Evolutionary conservation across 257 asterid genomes (phyloP).

Genomic region (Plantago ovata): DNA sequence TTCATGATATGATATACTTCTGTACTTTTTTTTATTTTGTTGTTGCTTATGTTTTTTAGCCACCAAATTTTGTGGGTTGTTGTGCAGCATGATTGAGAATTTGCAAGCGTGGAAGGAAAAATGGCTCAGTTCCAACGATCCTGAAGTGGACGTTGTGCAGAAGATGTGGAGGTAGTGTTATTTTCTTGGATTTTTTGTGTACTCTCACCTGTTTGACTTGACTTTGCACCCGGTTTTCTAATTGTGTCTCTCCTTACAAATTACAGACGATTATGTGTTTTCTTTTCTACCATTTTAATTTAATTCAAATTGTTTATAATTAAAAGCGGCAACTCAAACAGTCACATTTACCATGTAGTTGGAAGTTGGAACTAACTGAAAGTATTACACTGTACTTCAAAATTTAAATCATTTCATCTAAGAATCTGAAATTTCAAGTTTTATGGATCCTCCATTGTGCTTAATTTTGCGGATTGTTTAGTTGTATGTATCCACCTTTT

Average conservation of each 20-base stretch:
- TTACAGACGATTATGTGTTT: background rate
- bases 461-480: background rate
- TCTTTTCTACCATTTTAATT: slow-evolving; percentile 5
- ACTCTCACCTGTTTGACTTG: slow-evolving; percentile 2
- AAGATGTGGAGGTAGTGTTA: slow-evolving; percentile 40
- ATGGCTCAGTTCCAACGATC: slow-evolving; percentile 41
- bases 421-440: background rate
- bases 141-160: slow-evolving; percentile 42
- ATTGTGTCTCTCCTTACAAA: background rate
- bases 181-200: slow-evolving; percentile 19
- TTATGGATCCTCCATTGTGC: background rate
- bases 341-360: background rate
- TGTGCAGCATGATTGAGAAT: slow-evolving; percentile 43
- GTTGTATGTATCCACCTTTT: too few species aligned
- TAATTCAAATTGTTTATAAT: slow-evolving; percentile 1
- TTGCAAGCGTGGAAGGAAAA: slow-evolving; percentile 43
- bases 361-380: background rate
- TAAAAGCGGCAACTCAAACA: background rate
- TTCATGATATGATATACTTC: slow-evolving; percentile 7
- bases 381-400: background rate
- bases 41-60: slow-evolving; percentile 22
- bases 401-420: background rate
- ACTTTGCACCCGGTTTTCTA: background rate
- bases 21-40: background rate
- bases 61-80: slow-evolving; percentile 17